Base-by-base conservation (phyloP, 2,329 filamentous ascomycete genomes). In the Xylariales sp. region DNA sequence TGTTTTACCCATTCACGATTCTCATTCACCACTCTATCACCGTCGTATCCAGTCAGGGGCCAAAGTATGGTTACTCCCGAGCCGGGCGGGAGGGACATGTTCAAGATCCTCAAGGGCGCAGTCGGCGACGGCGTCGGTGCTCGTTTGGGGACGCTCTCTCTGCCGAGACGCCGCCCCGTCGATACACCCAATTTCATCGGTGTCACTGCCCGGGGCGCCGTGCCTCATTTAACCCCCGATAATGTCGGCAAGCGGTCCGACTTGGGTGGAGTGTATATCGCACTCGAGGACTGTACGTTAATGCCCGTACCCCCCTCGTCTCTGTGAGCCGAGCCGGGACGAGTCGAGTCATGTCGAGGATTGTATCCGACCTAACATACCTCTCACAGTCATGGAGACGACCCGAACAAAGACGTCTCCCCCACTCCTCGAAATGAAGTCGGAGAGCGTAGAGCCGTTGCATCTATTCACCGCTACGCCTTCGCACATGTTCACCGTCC, bases 141-240 rank as follows among this genome's bases (percentile, higher is more conserved):
- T 43, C 87, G 94, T 60, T 81, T 95, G 8, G 94, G 92, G 3
- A 85, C 83, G 60, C 81, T 98, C 30, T 81, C 84, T 4, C 78
- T 96, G 5, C 83, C 79, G 74, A 89, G 80, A 49, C 86, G 92
- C 67, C 87, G 85, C 69, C 80, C 85, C n/a, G 85, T 97, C 71
- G 83, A 91, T 23, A 99, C 96, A 36, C 96, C 96, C 50, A 91
- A 92, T 77, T 97, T 91, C 79, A 83, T 97, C 66, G 90, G 89
- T 58, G 84, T 92, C 72, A 92, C 92, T 3, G 97, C 96, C 41
- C 88, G 96, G 75, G 96, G 96, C 28, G 88, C 88, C 1, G 83
- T 98, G 43, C 94, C 96, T 59, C 96, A 99, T 81, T 81, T 99
- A 71, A 92, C 94, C 3, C 94, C 94, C 46, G 96, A 99, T 82